Conservation (phyloP, 2,329 filamentous ascomycete species). For the Colletotrichum salicis region DNA sequence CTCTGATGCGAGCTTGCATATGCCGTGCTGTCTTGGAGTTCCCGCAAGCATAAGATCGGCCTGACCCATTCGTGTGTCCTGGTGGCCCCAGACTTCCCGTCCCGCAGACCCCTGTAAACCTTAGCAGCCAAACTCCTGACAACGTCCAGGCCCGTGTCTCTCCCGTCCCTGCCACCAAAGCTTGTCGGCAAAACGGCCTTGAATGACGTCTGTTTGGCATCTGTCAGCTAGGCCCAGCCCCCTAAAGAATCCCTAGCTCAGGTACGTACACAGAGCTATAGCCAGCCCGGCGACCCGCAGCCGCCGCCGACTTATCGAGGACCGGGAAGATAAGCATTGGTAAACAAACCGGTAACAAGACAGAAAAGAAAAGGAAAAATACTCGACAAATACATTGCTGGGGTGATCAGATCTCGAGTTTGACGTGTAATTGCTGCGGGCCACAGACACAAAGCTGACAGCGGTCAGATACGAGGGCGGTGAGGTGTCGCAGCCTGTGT, state of each 20-base stretch:
- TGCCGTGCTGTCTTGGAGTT: not conserved
- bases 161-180: conserved; percentile 8
- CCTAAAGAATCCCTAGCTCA: not conserved
- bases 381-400: conserved; percentile 3
- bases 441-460: conserved; percentile 13
- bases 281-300: not conserved
- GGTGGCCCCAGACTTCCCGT: not conserved
- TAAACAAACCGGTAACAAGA: not conserved
- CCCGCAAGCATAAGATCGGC: not conserved
- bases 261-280: not conserved
- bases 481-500: conserved; percentile 26
- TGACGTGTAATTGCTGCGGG: conserved; percentile 29
- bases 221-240: conserved; percentile 7
- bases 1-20: not conserved
- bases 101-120: conserved; percentile 17
- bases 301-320: not conserved
- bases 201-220: conserved; percentile 13
- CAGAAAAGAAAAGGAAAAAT: not conserved
- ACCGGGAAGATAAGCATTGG: not conserved
- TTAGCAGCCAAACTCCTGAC: conserved; percentile 21
- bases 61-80: not conserved
- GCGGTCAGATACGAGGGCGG: conserved; percentile 25
- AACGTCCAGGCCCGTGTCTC: conserved; percentile 4
- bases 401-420: conserved; percentile 8
- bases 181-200: conserved; percentile 4